phyloP scores from a whole-genome alignment of 176 grass and related monocot genomes.

The Aegilops umbellulata region DNA sequence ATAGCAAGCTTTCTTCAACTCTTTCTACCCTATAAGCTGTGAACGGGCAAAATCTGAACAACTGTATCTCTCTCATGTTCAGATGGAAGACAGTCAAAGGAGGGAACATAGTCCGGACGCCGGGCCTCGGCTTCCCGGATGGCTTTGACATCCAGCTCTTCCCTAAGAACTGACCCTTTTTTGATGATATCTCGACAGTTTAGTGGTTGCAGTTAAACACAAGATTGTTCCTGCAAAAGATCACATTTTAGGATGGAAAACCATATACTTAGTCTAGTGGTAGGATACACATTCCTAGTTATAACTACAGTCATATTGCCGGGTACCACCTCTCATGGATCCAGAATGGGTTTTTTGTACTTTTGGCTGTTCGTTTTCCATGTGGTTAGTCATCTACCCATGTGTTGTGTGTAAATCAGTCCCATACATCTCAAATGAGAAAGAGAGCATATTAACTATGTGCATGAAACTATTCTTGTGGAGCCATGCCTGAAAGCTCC shows the following conservation, averaged over 20 bases:
- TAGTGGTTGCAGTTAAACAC: slow-evolving; percentile 1
- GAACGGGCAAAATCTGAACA: slow-evolving; percentile 8
- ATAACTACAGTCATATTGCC: slow-evolving; percentile 21
- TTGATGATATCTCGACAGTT: not conserved
- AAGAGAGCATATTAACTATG: not conserved
- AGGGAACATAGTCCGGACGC: slow-evolving; percentile 77
- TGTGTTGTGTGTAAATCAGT: slow-evolving; percentile 41
- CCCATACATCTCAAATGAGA: slow-evolving; percentile 31
- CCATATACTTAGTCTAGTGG: slow-evolving; percentile 42
- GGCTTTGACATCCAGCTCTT: slow-evolving; percentile 70
- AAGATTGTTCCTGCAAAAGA: slow-evolving; percentile 32
- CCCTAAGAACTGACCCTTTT: slow-evolving; percentile 42
- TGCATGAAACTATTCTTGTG: not conserved
- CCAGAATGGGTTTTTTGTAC: slow-evolving; percentile 41
- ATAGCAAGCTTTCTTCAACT: not conserved
- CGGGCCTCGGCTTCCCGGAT: slow-evolving; percentile 67
- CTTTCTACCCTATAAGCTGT: not conserved
- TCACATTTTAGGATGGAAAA: slow-evolving; percentile 21
- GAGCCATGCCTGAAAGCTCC: slow-evolving; percentile 2
- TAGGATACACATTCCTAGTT: slow-evolving; percentile 41
- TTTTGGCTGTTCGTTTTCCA: slow-evolving; percentile 51
- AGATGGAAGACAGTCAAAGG: slow-evolving; percentile 73
- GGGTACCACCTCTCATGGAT: slow-evolving; percentile 24
- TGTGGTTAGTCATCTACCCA: slow-evolving; percentile 61
- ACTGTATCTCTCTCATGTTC: not conserved